Base-by-base conservation (phyloP, 2,329 filamentous ascomycete species). In the Geosmithia putterillii region DNA sequence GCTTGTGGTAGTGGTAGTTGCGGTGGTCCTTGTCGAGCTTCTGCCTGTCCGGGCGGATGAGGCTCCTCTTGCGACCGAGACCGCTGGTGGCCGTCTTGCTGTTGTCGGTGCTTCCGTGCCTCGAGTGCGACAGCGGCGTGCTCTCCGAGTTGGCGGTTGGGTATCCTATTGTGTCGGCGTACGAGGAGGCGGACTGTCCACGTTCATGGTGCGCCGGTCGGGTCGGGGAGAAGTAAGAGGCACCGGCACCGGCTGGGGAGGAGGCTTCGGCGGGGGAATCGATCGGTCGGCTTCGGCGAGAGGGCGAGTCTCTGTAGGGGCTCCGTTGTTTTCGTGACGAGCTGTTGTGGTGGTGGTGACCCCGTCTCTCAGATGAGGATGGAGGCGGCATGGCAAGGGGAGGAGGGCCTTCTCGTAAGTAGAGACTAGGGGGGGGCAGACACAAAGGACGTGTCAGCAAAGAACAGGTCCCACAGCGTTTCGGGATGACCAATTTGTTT, bases 1-100 rank as follows among this genome's bases (percentile, higher is more conserved):
- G 89, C 60, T 94, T 85, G 52, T 87, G 81, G 63, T 98, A 98
- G 64, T 95, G 77, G 58, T 95, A 98, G 61, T 96, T 94, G 14
- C 89, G 88, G 59, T 96, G 88, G 52, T 89, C 84, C 50, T 74
- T 80, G 52, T 89, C 84, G 52, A 94, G 86, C 52, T 84, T 79
- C 55, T 83, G 83, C 51, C 92, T 79, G 64, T 98, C 92, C 1
- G 92, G 92, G 48, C 85, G 76, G 57, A 98, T 81, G 49, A 98
- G 69, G 61, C 86, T 95, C 59, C 84, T 80, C 65, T 96, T 96
- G 53, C 89, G 79, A 18, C 41, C 41, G 32, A 42, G 32, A 28
- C 23, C 25, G 36, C 36, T n/a, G 47, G 65, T 57, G 47, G 76
- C 60, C 35, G 62, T 57, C 42, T 62, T 57, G n/a, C n/a, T n/a